Conservation (phyloP, 768 basidiomycete species). For the Trichaptum fuscoviolaceum region DNA sequence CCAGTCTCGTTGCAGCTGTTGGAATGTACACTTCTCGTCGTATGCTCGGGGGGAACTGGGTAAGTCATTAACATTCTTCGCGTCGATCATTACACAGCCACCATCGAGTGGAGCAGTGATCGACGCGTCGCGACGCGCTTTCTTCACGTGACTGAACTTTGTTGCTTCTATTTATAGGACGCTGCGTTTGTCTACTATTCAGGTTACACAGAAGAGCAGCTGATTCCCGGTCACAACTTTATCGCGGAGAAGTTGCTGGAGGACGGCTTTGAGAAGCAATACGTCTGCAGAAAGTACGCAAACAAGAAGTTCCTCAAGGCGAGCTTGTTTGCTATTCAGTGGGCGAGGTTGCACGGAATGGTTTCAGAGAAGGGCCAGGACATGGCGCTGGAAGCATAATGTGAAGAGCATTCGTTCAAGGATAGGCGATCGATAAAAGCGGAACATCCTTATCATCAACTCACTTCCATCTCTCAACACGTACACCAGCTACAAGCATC, state of each 20-base stretch:
- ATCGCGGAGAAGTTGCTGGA: constrained; percentile 82
- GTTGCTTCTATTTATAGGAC: constrained; percentile 48
- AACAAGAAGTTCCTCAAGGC: constrained; percentile 98
- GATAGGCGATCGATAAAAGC: not conserved
- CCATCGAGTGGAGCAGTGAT: not conserved
- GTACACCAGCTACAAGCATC: not conserved
- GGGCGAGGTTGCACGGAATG: constrained; percentile 48
- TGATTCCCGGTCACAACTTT: constrained; percentile 73
- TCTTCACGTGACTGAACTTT: constrained; percentile 29
- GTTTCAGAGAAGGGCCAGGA: not conserved
- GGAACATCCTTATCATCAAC: not conserved
- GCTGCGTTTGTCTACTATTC: constrained; percentile 92
- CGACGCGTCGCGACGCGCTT: constrained; percentile 10
- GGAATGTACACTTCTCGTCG: constrained; percentile 94
- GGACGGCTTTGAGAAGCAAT: constrained; percentile 72
- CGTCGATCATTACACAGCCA: constrained; percentile 3
- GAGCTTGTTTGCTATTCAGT: constrained; percentile 69
- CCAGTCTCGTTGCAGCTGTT: constrained; percentile 89
- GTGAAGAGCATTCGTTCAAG: not conserved
- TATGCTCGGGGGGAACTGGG: constrained; percentile 97
- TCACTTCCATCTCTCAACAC: not conserved
- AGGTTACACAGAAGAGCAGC: constrained; percentile 83
- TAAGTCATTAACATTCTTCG: constrained; percentile 41
- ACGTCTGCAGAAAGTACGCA: constrained; percentile 94
- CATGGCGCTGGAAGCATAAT: not conserved